These are phyloP conservation scores for Akanthomyces muscarius DNA, from an alignment of 2,329 filamentous ascomycete genomes.

Conservation along the genomic window DNA sequence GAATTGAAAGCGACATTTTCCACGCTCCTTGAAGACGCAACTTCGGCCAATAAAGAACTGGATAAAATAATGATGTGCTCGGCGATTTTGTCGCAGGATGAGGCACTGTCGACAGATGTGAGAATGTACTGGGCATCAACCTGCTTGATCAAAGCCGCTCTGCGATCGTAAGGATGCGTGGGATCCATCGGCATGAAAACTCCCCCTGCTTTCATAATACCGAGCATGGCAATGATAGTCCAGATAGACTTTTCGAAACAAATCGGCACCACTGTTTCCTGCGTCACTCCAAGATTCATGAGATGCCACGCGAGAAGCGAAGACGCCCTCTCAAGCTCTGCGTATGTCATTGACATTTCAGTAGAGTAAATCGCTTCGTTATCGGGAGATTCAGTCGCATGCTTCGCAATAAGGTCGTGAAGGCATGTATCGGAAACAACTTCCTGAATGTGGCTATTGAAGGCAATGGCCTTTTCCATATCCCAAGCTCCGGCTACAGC, in stretches of 20 bases:
- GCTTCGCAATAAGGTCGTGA: background rate
- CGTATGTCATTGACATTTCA: background rate
- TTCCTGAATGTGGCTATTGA: background rate
- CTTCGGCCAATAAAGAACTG: background rate
- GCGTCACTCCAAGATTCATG: background rate
- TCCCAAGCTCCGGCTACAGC: background rate
- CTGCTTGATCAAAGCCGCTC: background rate
- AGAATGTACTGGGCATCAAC: conserved; percentile 1
- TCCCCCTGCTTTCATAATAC: conserved; percentile 19
- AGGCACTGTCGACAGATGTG: background rate
- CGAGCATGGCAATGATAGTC: conserved; percentile 27
- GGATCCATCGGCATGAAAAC: conserved; percentile 10
- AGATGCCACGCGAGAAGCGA: conserved; percentile 3
- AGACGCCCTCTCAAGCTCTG: background rate
- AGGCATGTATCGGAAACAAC: background rate
- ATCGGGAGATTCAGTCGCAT: background rate
- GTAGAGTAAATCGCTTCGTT: conserved; percentile 2
- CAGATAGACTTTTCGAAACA: conserved; percentile 30
- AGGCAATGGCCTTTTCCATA: background rate
- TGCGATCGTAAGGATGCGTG: conserved; percentile 1
- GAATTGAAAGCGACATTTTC: background rate
- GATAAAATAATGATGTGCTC: background rate
- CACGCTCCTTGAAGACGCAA: background rate
- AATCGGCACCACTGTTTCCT: conserved; percentile 22
- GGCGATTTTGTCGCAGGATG: background rate